Base-by-base conservation (phyloP, 78 protist genomes). In the Polysphondylium violaceum region DNA sequence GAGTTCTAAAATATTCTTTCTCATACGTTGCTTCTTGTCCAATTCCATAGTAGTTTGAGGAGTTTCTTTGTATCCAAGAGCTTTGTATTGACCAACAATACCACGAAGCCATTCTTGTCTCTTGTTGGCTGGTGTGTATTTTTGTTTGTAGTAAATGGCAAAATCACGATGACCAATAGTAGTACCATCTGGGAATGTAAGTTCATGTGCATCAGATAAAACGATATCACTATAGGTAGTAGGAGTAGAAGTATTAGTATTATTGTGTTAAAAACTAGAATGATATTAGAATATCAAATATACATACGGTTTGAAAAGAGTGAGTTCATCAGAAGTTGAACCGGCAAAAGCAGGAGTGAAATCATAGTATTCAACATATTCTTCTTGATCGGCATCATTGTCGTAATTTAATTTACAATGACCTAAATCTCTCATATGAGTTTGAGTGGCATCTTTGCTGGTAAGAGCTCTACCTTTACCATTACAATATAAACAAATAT, bases 401-500 rank as follows among this genome's bases (percentile, higher is more conserved):
- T 85, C 89, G 65, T 75, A 78, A 44, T 35, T 58, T 6, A 93
- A 17, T 51, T 40, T 79, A 59, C 94, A 86, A 68, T 93, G 96
- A 33, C 87, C 47, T 33, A 50, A 14, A 74, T 87, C 87, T 9
- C 41, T 65, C 97, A 96, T 96, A 88, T 96, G 97, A 23, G 64
- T 41, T 53, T 86, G 95, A n/a, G 76, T 94, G 1, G 96, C 97
- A 35, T 85, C 94, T 36, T 77, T 38, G 27, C 76, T 51, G 11
- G 47, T 51, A 41, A 92, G 74, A n/a, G 23, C 23, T 14, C 61
- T 63, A 21, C 95, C 95, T 23, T 53, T 55, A n/a, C 92, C 95
- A 67, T 86, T 75, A 65, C 98, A 96, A 55, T 63, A 93, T 27
- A 95, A 50, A 89, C 98, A 96, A 38, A 86, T 53, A 51, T 89